Percentiles rank a stretch among this genome's conserved stretches.
phyloP scores from a whole-genome alignment of 768 basidiomycete species.

The Mycena alexandri region DNA sequence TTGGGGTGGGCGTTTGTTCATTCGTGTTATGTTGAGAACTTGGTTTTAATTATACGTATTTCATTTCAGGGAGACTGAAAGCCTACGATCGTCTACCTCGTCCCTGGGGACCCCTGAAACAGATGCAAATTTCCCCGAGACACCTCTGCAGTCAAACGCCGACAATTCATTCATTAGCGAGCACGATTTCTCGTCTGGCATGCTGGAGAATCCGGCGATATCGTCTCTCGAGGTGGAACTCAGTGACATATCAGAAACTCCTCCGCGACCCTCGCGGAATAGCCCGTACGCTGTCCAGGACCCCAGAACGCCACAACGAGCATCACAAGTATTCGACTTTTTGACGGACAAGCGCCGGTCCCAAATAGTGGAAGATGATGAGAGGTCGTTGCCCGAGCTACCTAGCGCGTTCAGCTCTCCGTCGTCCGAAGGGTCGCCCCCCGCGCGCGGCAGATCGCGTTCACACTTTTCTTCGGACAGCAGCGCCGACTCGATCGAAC shows the following conservation, averaged over 20 bases:
- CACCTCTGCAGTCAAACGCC: slow-evolving; percentile 46
- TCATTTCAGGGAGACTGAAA: slow-evolving; percentile 58
- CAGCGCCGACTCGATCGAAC: slow-evolving; percentile 31
- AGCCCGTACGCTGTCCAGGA: slow-evolving; percentile 51
- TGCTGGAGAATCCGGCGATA: slow-evolving; percentile 63
- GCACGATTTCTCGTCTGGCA: slow-evolving; percentile 58
- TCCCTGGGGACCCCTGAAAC: slow-evolving; percentile 68
- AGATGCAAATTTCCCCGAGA: slow-evolving; percentile 53
- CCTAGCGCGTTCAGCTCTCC: slow-evolving; percentile 58
- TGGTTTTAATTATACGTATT: slow-evolving; percentile 5
- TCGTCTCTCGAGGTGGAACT: slow-evolving; percentile 85
- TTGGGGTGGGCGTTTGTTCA: slow-evolving; percentile 62
- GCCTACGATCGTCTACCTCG: slow-evolving; percentile 58
- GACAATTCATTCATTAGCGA: slow-evolving; percentile 61
- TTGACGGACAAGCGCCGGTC: slow-evolving; percentile 63
- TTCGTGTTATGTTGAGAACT: neutral
- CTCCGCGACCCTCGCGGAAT: slow-evolving; percentile 41
- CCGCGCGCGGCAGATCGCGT: slow-evolving; percentile 21
- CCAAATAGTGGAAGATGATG: slow-evolving; percentile 47
- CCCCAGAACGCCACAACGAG: slow-evolving; percentile 71
- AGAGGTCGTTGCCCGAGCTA: slow-evolving; percentile 54
- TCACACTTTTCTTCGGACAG: slow-evolving; percentile 50
- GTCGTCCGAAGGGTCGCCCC: slow-evolving; percentile 48
- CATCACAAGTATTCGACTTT: slow-evolving; percentile 83
- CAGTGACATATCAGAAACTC: slow-evolving; percentile 63